Base-by-base conservation (phyloP, 768 basidiomycete species). In the Termitomyces sp. region DNA sequence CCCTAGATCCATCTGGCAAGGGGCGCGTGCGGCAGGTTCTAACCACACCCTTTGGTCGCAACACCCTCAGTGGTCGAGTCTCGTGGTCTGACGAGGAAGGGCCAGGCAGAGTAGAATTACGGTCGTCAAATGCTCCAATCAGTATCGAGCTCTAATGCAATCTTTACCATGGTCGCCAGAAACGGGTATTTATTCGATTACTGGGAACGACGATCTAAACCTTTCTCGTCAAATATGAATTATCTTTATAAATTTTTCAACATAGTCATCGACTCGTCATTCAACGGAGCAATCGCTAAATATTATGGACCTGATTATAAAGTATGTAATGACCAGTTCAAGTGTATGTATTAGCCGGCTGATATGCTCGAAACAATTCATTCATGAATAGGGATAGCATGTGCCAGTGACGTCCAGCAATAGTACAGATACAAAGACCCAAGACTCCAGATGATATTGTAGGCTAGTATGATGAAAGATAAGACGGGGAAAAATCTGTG, bases 1-100 rank as follows among this genome's bases (percentile, higher is more conserved):
- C 65, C 0, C 44, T 59, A 20, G 72, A 70, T 55, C 70, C 69
- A 6, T 55, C 66, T 45, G 70, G 67, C 12, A 60, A 65, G 27
- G 63, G 63, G 4, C 64, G 72, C 20, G 60, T 58, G 42, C 61
- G 69, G 36, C 58, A 36, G 18, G 36, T 69, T 2, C 44, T 59
- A 8, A 42, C 57, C 12, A 58, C 39, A 15, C 34, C 34, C 1
- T 37, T 47, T n/a, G 55, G 52, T 22, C 55, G 47, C 22, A 55
- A 51, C 18, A 37, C 44, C 30, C 37, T 65, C 30, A 57, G 20
- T 34, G 66, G 65, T 22, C 59, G 54, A 44, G 66, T 68, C 11
- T 57, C 58, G 9, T 68, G 67, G 67, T 57, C 62, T 20, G 39
- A 47, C 20, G 44, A 57, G n/a, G 53, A 58, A 54, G 66, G 66